Evolutionary conservation across 495 filamentous ascomycete genomes (phyloP).

Genomic region (Aspergillus indologenus): DNA sequence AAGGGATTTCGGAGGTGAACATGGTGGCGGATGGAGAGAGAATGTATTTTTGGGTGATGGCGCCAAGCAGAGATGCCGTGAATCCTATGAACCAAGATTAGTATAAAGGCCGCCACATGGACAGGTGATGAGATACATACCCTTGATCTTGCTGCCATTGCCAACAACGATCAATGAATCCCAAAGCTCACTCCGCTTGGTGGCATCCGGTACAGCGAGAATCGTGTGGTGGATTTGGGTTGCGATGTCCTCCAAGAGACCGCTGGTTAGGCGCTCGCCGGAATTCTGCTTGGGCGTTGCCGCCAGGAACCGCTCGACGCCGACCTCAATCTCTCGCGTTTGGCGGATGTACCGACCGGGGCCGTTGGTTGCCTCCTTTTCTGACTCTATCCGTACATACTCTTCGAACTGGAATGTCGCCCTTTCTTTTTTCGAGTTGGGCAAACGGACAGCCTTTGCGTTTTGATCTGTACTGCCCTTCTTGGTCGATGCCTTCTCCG

Average conservation of each 20-base stretch:
- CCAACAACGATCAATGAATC: constrained; percentile 85
- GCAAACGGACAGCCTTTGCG: constrained; percentile 59
- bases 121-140: constrained; percentile 33
- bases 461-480: constrained; percentile 48
- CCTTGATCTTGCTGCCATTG: constrained; percentile 79
- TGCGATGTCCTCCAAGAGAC: constrained; percentile 74
- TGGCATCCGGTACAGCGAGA: constrained; percentile 70
- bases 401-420: constrained; percentile 85
- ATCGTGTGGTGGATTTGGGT: constrained; percentile 79
- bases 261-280: constrained; percentile 46
- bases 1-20: constrained; percentile 93
- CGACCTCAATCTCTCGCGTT: constrained; percentile 74
- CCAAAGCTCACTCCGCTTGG: constrained; percentile 82
- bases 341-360: constrained; percentile 40
- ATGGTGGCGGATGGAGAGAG: constrained; percentile 92
- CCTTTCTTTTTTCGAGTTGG: constrained; percentile 75
- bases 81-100: constrained; percentile 51
- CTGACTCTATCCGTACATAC: constrained; percentile 54
- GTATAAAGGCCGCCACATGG: not conserved
- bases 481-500: constrained; percentile 70
- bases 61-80: constrained; percentile 79
- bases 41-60: constrained; percentile 75
- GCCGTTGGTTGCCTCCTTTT: constrained; percentile 24
- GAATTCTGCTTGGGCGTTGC: constrained; percentile 44
- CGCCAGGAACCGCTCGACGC: constrained; percentile 81